phyloP scores from a whole-genome alignment of 2,329 filamentous ascomycete species.

The Neonectria magnoliae region DNA sequence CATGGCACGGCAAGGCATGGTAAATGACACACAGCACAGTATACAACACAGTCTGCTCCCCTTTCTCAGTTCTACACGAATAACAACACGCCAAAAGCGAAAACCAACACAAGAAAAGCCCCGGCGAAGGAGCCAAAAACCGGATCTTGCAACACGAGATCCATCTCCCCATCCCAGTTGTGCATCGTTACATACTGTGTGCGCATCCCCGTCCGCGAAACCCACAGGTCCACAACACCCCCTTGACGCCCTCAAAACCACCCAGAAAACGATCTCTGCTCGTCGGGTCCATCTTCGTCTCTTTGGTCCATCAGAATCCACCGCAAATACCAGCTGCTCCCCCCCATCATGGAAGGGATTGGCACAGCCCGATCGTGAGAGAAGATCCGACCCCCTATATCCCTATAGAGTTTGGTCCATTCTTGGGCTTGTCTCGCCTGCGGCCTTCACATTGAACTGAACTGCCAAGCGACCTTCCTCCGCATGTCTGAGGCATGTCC shows the following conservation, averaged over 20 bases:
- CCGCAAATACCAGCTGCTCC: slow-evolving; percentile 27
- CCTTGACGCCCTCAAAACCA: slow-evolving; percentile 5
- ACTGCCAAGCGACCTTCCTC: slow-evolving; percentile 10
- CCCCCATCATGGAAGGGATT: slow-evolving; percentile 38
- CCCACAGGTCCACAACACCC: slow-evolving; percentile 8
- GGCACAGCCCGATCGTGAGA: slow-evolving; percentile 30
- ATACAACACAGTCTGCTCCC: neutral
- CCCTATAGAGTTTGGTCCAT: slow-evolving; percentile 19
- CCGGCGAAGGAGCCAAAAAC: neutral
- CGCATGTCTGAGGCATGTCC: neutral
- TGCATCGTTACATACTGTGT: slow-evolving; percentile 10
- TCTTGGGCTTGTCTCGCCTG: slow-evolving; percentile 3
- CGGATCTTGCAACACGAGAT: slow-evolving; percentile 5
- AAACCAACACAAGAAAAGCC: neutral
- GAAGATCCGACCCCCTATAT: slow-evolving; percentile 25
- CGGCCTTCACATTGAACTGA: neutral
- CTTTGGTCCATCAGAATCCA: slow-evolving; percentile 14
- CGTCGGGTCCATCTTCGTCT: slow-evolving; percentile 14
- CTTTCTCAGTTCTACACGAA: neutral
- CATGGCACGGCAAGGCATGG: neutral
- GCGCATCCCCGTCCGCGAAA: neutral
- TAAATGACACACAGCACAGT: neutral
- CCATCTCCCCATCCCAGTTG: slow-evolving; percentile 8
- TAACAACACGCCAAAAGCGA: neutral
- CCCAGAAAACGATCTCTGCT: slow-evolving; percentile 10